phyloP scores from a whole-genome alignment of 305 asterid species.

The Solanum chacoense region DNA sequence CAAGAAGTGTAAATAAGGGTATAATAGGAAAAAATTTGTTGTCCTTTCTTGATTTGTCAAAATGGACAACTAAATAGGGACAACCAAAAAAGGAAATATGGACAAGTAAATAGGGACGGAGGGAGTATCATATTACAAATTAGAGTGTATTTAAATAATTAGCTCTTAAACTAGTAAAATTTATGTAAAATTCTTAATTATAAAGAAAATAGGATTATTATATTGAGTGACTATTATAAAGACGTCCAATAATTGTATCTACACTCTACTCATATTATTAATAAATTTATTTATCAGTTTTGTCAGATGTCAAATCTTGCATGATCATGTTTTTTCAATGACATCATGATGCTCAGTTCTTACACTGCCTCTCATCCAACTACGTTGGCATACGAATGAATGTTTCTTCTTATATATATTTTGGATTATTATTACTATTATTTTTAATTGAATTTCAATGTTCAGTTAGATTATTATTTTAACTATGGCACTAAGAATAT shows the following conservation, averaged over 20 bases:
- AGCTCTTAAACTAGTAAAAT: too few relatives aligned
- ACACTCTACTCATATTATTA: not conserved
- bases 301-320: not conserved
- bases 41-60: too few relatives aligned
- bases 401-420: not conserved
- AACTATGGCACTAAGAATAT: not conserved
- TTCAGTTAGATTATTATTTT: not conserved
- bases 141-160: too few relatives aligned
- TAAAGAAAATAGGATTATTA: not conserved
- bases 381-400: not conserved
- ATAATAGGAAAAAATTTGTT: too few relatives aligned
- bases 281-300: too few relatives aligned
- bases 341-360: not conserved
- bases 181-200: too few relatives aligned
- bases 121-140: too few relatives aligned
- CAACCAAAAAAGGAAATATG: too few relatives aligned
- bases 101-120: too few relatives aligned
- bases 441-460: not conserved
- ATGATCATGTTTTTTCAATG: not conserved
- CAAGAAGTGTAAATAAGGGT: too few relatives aligned
- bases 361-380: not conserved
- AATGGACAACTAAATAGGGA: too few relatives aligned
- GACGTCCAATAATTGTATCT: not conserved
- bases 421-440: not conserved
- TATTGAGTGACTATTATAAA: not conserved